A percentile compares a stretch with the other conserved stretches of the same genome.
Evolutionary conservation across 176 grass and related monocot genomes (phyloP).

Genomic region (Oryza australiensis): DNA sequence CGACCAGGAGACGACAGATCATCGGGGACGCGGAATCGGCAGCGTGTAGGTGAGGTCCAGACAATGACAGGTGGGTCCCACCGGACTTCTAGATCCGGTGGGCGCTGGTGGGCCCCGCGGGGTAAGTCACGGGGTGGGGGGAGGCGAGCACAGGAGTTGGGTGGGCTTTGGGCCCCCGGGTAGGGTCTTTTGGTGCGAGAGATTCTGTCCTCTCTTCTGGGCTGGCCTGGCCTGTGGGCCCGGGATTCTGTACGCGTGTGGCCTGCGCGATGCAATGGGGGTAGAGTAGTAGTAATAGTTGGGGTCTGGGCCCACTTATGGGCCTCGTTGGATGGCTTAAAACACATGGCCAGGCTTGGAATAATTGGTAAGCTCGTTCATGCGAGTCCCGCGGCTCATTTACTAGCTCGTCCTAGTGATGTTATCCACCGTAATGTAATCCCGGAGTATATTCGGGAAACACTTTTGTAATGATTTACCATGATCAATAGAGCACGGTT

Average conservation of each 20-base stretch:
- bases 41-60: not conserved
- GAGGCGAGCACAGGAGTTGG: not conserved
- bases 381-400: too few species aligned
- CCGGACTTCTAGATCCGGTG: not conserved
- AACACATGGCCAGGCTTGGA: too few species aligned
- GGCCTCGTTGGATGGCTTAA: too few species aligned
- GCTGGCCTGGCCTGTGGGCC: not conserved
- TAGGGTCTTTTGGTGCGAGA: not conserved
- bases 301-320: not conserved
- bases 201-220: not conserved
- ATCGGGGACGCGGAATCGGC: not conserved
- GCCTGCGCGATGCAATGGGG: too few species aligned
- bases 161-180: not conserved
- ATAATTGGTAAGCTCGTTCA: too few species aligned
- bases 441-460: too few species aligned
- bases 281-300: not conserved
- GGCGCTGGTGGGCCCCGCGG: not conserved
- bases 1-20: not conserved
- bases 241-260: not conserved
- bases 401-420: too few species aligned
- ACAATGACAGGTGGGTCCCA: not conserved
- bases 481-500: too few species aligned
- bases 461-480: too few species aligned
- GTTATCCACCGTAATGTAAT: too few species aligned
- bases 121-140: not conserved